Conservation (phyloP, 2,329 filamentous ascomycete genomes). For the Chaetomium sp. region DNA sequence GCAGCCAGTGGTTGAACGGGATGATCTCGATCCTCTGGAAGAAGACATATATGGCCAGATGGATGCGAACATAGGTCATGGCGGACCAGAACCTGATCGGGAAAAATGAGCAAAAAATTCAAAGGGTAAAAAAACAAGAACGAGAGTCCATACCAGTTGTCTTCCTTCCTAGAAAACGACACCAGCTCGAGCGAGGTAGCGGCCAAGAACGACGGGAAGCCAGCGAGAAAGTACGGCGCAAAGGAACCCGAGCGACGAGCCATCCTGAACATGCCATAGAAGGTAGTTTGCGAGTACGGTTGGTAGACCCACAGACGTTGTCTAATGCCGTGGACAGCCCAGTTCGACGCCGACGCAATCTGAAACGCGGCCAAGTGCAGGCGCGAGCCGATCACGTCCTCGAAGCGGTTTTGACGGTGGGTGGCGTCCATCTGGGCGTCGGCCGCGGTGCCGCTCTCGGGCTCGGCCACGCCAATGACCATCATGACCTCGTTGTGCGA, state of each 20-base stretch:
- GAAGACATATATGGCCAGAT: slow-evolving; percentile 47
- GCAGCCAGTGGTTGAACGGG: slow-evolving; percentile 36
- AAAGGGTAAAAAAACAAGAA: no score
- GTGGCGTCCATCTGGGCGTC: slow-evolving; percentile 35
- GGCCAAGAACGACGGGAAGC: slow-evolving; percentile 35
- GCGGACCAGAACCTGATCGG: slow-evolving; percentile 13
- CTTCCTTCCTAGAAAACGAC: slow-evolving; percentile 7
- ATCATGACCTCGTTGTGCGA: slow-evolving; percentile 59
- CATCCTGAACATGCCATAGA: slow-evolving; percentile 36
- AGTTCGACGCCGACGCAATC: slow-evolving; percentile 39
- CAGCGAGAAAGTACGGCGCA: slow-evolving; percentile 30
- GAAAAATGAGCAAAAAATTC: neutral
- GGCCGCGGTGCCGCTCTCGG: slow-evolving; percentile 38
- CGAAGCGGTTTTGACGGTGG: slow-evolving; percentile 41
- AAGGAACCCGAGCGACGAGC: slow-evolving; percentile 32
- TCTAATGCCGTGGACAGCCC: slow-evolving; percentile 47
- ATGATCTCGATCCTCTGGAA: slow-evolving; percentile 47
- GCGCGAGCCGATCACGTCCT: slow-evolving; percentile 39
- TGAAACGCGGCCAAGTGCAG: slow-evolving; percentile 32
- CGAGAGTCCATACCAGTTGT: slow-evolving; percentile 7
- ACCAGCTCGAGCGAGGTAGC: slow-evolving; percentile 30
- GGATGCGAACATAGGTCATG: slow-evolving; percentile 37
- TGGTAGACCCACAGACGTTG: slow-evolving; percentile 52
- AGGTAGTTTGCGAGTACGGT: slow-evolving; percentile 42
- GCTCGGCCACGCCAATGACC: slow-evolving; percentile 56